phyloP scores from a whole-genome alignment of 2,329 filamentous ascomycete genomes.

The Cladosporium sp. region DNA sequence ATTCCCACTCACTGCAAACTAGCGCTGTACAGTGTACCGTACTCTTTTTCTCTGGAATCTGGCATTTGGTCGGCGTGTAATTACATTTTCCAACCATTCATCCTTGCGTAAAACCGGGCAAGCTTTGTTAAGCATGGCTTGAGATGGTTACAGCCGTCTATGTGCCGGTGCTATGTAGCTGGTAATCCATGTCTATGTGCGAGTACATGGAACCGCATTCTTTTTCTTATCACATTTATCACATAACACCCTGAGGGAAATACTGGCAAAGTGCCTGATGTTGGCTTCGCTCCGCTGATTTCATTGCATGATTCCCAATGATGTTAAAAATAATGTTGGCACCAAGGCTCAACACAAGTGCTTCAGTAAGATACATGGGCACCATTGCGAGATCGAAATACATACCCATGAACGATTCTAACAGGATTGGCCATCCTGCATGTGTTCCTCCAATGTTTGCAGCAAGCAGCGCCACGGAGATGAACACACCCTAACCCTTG shows the following conservation, averaged over 20 bases:
- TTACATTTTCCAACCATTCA: neutral
- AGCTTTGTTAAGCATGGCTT: neutral
- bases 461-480: no score
- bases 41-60: neutral
- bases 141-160: neutral
- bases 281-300: neutral
- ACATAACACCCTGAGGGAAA: no score
- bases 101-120: neutral
- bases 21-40: neutral
- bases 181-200: neutral
- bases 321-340: neutral
- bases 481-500: neutral
- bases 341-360: neutral
- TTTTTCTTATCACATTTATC: neutral
- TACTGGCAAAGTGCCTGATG: no score
- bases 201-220: neutral
- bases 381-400: neutral
- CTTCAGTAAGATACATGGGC: neutral
- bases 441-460: neutral
- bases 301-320: neutral
- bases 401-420: neutral
- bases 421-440: neutral
- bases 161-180: neutral
- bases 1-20: neutral
- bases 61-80: neutral